Conservation (phyloP, 768 basidiomycete genomes). For the Boletellus sp. region DNA sequence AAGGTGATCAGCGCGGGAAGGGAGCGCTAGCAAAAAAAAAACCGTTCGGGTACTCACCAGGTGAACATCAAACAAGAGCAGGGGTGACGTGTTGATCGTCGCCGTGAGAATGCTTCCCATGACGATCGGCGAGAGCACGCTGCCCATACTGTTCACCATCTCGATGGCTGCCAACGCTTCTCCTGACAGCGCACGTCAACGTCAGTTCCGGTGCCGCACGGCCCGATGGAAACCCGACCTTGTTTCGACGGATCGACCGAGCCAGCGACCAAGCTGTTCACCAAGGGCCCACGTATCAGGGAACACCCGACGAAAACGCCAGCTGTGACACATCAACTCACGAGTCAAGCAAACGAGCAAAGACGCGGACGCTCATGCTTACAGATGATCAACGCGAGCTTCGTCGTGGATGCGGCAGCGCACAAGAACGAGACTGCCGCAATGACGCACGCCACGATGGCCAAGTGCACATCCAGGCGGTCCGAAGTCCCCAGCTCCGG, state of each 20-base stretch:
- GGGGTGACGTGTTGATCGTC: conserved; percentile 18
- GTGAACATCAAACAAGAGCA: conserved; percentile 25
- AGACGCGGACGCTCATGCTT: neutral
- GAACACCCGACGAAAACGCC: conserved; percentile 12
- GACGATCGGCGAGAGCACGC: conserved; percentile 25
- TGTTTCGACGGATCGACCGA: conserved; percentile 28
- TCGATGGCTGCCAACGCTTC: conserved; percentile 28
- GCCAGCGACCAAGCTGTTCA: conserved; percentile 25
- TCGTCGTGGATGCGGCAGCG: conserved; percentile 12
- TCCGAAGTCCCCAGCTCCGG: conserved; percentile 15
- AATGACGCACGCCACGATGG: conserved; percentile 17
- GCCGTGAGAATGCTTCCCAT: conserved; percentile 28
- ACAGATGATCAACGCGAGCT: conserved; percentile 14
- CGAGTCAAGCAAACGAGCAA: conserved; percentile 1
- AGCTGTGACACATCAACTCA: conserved; percentile 10
- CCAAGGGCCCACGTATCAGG: conserved; percentile 9
- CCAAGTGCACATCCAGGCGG: conserved; percentile 27
- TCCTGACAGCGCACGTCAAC: conserved; percentile 8
- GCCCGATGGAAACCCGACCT: conserved; percentile 10
- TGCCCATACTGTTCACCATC: conserved; percentile 21
- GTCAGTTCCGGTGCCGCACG: neutral
- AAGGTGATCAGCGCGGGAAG: neutral
- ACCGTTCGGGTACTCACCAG: conserved; percentile 5
- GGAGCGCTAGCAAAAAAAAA: too few species aligned
- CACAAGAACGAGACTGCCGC: conserved; percentile 10